These are phyloP conservation scores for Leccinum subtestaceum DNA, from an alignment of 768 basidiomycete genomes.

Conservation along the genomic window DNA sequence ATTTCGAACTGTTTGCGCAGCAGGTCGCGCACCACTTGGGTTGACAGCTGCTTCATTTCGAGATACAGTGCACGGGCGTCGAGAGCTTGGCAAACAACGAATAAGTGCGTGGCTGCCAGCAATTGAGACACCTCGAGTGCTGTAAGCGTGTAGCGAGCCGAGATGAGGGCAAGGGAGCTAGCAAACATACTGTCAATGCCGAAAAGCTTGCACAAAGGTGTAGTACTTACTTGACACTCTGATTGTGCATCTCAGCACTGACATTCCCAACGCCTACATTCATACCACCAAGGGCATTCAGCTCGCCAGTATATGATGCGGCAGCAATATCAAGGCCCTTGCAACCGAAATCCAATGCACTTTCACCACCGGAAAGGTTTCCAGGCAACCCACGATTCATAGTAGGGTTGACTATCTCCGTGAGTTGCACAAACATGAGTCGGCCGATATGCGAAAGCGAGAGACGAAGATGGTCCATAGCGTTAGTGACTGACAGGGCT, in stretches of 20 bases:
- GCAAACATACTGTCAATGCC: neutral
- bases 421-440: conserved; percentile 62
- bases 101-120: conserved; percentile 72
- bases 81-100: conserved; percentile 77
- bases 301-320: conserved; percentile 79
- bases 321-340: conserved; percentile 85
- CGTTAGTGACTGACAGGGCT: conserved; percentile 79
- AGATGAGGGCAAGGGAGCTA: conserved; percentile 81
- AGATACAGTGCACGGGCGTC: conserved; percentile 76
- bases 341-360: conserved; percentile 76
- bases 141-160: conserved; percentile 74
- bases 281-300: conserved; percentile 69
- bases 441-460: conserved; percentile 69
- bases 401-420: conserved; percentile 53
- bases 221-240: conserved; percentile 75
- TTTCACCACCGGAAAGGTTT: conserved; percentile 74
- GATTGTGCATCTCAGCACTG: conserved; percentile 90
- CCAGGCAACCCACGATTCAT: conserved; percentile 81
- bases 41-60: conserved; percentile 48
- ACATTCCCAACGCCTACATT: conserved; percentile 85
- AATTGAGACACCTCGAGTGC: conserved; percentile 77
- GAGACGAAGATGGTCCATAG: conserved; percentile 85
- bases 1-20: conserved; percentile 13
- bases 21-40: conserved; percentile 21
- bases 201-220: neutral